Conservation (phyloP, 176 grass and related monocot genomes). For the Paspalum notatum region DNA sequence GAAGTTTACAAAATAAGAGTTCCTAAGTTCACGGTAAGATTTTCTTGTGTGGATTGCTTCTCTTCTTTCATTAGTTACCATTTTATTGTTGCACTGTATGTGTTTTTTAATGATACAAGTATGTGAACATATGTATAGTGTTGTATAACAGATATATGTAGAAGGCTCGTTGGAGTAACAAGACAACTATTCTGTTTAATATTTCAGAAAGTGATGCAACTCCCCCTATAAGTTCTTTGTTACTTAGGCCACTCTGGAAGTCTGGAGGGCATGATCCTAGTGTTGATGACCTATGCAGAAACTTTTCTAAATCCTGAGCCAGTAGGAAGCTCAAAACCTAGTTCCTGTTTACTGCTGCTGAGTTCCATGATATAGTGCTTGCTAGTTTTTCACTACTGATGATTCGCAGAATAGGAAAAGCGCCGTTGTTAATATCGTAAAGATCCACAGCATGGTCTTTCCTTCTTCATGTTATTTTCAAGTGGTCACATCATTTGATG, state of each 20-base stretch:
- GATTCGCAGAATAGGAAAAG: not conserved
- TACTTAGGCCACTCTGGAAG: conserved; percentile 6
- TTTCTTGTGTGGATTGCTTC: conserved; percentile 28
- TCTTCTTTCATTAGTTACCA: not conserved
- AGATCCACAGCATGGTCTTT: not conserved
- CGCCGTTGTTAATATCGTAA: not conserved
- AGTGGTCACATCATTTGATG: conserved; percentile 21
- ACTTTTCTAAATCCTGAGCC: conserved; percentile 13
- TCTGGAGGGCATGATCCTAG: conserved; percentile 12
- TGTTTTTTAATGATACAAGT: not conserved
- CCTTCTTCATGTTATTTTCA: conserved; percentile 1
- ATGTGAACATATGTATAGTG: not conserved
- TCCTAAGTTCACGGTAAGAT: conserved; percentile 96
- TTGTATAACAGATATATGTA: conserved; percentile 1
- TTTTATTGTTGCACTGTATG: not conserved
- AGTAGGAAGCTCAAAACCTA: not conserved
- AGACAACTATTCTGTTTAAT: conserved; percentile 2
- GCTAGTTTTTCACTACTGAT: not conserved
- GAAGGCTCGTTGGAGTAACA: not conserved
- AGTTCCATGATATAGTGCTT: conserved; percentile 27
- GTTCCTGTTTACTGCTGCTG: not conserved
- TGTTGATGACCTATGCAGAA: not conserved
- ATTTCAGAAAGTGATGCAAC: not conserved
- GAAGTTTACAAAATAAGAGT: conserved; percentile 99
- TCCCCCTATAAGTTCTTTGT: conserved; percentile 14